These are phyloP conservation scores for Cyberlindnera mississippiensis DNA, from an alignment of 805 yeast species.

Conservation along the genomic window DNA sequence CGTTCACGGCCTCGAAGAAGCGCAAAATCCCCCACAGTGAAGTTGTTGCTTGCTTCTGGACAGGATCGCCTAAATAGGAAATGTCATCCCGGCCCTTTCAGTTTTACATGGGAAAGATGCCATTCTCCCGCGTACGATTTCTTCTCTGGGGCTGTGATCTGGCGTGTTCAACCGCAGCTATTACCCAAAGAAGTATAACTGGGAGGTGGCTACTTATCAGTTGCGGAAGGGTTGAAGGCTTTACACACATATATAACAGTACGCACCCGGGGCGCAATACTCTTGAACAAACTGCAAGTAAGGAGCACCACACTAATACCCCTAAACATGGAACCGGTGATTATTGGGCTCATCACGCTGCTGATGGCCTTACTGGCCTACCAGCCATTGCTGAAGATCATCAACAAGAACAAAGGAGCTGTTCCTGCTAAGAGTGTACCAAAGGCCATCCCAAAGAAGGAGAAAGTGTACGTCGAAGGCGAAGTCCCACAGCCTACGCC, in stretches of 20 bases:
- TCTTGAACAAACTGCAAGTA: not conserved
- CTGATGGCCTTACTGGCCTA: conserved; percentile 11
- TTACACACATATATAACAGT: no score
- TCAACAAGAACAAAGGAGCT: conserved; percentile 8
- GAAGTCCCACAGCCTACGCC: conserved; percentile 44
- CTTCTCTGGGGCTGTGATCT: not conserved
- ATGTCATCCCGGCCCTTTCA: not conserved
- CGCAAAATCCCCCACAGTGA: no score
- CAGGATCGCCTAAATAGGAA: not conserved
- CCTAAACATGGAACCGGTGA: conserved; percentile 13
- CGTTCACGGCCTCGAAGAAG: no score
- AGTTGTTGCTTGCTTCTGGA: not conserved
- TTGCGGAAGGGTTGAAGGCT: no score
- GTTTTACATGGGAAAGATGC: not conserved
- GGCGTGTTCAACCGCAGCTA: not conserved
- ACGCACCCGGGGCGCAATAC: not conserved
- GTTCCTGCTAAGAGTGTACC: conserved; percentile 1
- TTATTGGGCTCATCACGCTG: conserved; percentile 6
- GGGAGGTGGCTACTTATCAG: no score
- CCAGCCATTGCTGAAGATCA: conserved; percentile 11
- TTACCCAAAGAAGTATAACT: no score
- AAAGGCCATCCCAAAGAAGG: conserved; percentile 10
- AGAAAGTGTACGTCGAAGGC: conserved; percentile 12
- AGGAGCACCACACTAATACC: not conserved
- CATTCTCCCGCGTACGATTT: not conserved